Evolutionary conservation across 495 filamentous ascomycete species (phyloP).

Genomic region (Hypoxylon subgilvum): DNA sequence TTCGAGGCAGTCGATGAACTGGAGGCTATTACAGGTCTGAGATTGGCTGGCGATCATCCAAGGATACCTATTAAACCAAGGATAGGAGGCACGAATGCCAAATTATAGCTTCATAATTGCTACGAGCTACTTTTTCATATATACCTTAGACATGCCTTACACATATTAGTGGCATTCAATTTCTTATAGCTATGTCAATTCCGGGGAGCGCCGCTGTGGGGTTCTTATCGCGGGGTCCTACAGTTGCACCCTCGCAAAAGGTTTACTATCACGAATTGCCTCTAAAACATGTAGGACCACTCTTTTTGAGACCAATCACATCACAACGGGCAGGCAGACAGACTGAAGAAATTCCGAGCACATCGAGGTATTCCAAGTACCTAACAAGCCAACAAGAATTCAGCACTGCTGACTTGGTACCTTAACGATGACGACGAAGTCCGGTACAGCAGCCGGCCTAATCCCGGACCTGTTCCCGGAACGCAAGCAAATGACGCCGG

Average conservation of each 20-base stretch:
- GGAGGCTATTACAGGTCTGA: conserved; percentile 57
- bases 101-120: conserved; percentile 41
- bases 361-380: too few relatives aligned
- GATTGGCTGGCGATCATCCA: conserved; percentile 53
- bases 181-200: too few relatives aligned
- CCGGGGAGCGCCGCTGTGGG: conserved; percentile 17
- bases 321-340: too few relatives aligned
- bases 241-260: too few relatives aligned
- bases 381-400: too few relatives aligned
- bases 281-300: too few relatives aligned
- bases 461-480: conserved; percentile 39
- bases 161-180: too few relatives aligned
- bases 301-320: too few relatives aligned
- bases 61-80: conserved; percentile 50
- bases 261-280: too few relatives aligned
- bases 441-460: conserved; percentile 3
- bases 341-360: too few relatives aligned
- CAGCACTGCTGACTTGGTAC: too few relatives aligned
- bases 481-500: conserved; percentile 39
- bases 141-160: too few relatives aligned
- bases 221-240: conserved; percentile 15
- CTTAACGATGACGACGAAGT: conserved; percentile 24
- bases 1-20: conserved; percentile 70
- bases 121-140: background rate
- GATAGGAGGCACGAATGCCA: conserved; percentile 42